phyloP scores from a whole-genome alignment of 2,329 filamentous ascomycete genomes.

The Colletotrichum simmondsii region DNA sequence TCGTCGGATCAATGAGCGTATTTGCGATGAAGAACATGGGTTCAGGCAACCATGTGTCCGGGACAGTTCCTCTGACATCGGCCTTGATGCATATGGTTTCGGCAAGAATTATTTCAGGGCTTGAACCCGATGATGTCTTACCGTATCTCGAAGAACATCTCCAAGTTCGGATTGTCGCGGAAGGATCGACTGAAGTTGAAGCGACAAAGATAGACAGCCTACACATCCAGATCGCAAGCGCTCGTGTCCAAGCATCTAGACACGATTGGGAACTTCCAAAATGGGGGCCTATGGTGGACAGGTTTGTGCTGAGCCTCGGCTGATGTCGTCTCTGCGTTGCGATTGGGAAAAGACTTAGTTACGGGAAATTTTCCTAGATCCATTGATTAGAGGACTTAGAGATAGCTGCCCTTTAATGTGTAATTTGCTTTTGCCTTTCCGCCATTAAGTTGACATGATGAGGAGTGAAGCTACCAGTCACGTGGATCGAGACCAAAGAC shows the following conservation, averaged over 20 bases:
- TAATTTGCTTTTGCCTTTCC: neutral
- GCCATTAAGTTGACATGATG: neutral
- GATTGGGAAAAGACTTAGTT: neutral
- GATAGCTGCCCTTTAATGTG: neutral
- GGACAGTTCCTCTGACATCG: conserved; percentile 63
- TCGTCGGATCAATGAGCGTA: conserved; percentile 71
- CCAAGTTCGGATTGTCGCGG: conserved; percentile 44
- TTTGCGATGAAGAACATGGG: conserved; percentile 56
- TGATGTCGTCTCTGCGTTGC: neutral
- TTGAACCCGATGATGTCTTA: conserved; percentile 49
- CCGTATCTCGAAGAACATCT: conserved; percentile 55
- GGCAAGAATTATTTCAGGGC: conserved; percentile 46
- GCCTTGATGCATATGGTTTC: conserved; percentile 56
- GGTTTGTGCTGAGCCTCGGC: conserved; percentile 25
- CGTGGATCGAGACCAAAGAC: neutral
- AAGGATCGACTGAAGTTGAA: conserved; percentile 42
- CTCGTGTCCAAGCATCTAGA: conserved; percentile 46
- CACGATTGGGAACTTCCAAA: conserved; percentile 47
- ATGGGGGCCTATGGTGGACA: conserved; percentile 46
- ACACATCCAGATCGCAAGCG: conserved; percentile 49
- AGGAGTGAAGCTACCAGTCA: neutral
- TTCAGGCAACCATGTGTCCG: conserved; percentile 52
- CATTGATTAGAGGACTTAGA: neutral
- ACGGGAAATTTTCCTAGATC: neutral
- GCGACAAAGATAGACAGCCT: conserved; percentile 45